Percentiles rank a stretch among this genome's conserved stretches.
phyloP scores from a whole-genome alignment of 1,284 basidiomycete species.

The Coniferiporia sulphurascens region DNA sequence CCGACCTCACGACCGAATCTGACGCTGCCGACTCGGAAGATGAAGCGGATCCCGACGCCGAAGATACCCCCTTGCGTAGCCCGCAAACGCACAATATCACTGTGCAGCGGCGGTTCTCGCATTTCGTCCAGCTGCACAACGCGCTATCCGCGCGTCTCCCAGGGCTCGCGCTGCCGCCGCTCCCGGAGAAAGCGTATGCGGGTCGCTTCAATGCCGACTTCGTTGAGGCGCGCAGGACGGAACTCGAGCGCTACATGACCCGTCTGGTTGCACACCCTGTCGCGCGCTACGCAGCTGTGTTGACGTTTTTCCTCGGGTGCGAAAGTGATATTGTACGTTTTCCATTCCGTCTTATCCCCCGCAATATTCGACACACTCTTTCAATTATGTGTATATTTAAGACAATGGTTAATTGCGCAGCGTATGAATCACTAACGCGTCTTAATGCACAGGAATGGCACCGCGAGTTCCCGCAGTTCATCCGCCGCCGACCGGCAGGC shows the following conservation, averaged over 20 bases:
- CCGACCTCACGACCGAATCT: conserved; percentile 25
- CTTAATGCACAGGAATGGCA: conserved; percentile 60
- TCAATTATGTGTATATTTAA: neutral
- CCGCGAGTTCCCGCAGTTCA: conserved; percentile 53
- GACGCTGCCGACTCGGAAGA: conserved; percentile 25
- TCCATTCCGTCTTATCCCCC: no score
- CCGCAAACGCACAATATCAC: conserved; percentile 35
- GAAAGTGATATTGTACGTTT: conserved; percentile 62
- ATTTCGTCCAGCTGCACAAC: conserved; percentile 75
- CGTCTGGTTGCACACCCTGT: conserved; percentile 74
- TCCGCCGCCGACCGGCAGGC: conserved; percentile 56
- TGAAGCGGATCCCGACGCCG: neutral
- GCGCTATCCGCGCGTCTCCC: conserved; percentile 62
- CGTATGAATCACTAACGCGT: neutral
- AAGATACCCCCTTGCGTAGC: neutral
- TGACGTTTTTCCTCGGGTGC: conserved; percentile 78
- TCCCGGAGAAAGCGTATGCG: conserved; percentile 81
- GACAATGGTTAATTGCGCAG: no score
- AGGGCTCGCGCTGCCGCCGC: conserved; percentile 71
- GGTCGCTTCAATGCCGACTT: conserved; percentile 78
- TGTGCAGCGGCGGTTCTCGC: conserved; percentile 77
- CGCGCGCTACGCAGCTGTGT: conserved; percentile 69
- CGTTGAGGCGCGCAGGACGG: conserved; percentile 74
- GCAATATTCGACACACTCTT: neutral
- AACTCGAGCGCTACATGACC: conserved; percentile 73